Evolutionary conservation across 441 rosid species (phyloP).

Genomic region (Bocquillonia castaneifolia): DNA sequence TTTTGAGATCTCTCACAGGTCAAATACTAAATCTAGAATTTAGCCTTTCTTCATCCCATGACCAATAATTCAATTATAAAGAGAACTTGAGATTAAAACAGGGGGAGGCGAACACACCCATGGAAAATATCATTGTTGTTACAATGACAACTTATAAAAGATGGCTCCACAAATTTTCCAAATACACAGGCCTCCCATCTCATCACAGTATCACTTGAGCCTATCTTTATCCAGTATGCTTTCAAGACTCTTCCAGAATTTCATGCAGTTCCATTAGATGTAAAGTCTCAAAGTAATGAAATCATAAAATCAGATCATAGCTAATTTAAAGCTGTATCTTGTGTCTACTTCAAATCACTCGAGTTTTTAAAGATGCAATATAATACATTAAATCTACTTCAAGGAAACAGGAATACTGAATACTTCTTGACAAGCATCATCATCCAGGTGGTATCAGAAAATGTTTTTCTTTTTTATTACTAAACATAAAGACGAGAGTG

Average conservation of each 20-base stretch:
- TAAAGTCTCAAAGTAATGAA: slow-evolving; percentile 2
- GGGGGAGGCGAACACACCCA: neutral
- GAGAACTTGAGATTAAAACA: neutral
- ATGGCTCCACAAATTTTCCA: neutral
- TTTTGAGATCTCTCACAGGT: neutral
- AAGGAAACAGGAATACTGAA: slow-evolving; percentile 1
- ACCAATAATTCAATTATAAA: neutral
- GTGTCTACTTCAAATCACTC: neutral
- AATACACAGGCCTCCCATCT: neutral
- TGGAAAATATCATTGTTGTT: neutral
- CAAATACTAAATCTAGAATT: neutral
- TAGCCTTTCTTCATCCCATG: neutral
- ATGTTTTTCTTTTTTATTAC: no score
- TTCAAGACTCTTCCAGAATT: neutral
- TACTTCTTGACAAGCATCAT: slow-evolving; percentile 11
- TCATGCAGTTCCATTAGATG: neutral
- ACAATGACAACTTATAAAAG: slow-evolving; percentile 4
- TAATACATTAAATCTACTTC: neutral
- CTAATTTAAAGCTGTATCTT: neutral
- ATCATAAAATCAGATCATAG: neutral
- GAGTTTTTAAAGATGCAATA: neutral
- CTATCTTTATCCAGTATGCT: neutral
- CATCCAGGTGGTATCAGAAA: neutral
- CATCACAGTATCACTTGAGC: neutral
- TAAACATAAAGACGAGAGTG: no score